A percentile compares a stretch with the other conserved stretches of the same genome.
phyloP scores from a whole-genome alignment of 2,329 filamentous ascomycete genomes.

The Aspergillus candidus region DNA sequence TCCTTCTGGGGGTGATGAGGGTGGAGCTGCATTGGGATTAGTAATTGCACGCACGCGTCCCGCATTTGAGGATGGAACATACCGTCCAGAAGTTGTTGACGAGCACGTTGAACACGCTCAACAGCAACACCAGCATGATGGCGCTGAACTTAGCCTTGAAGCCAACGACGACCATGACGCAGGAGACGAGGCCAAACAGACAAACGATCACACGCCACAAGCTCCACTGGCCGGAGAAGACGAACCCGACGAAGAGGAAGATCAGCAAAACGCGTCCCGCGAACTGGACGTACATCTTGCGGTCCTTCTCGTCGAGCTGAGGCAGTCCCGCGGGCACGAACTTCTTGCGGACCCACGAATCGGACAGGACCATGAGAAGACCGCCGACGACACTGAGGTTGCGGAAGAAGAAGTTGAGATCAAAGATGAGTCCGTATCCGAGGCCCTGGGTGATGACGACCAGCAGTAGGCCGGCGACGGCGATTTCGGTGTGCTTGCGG shows the following conservation, averaged over 20 bases:
- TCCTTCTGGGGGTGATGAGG: slow-evolving; percentile 98
- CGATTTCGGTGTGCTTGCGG: slow-evolving; percentile 88
- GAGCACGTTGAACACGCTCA: slow-evolving; percentile 92
- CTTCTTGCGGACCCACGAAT: slow-evolving; percentile 96
- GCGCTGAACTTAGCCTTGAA: slow-evolving; percentile 99
- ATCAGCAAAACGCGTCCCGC: slow-evolving; percentile 92
- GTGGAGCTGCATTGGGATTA: slow-evolving; percentile 61
- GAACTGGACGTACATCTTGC: slow-evolving; percentile 99
- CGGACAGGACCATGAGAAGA: slow-evolving; percentile 93
- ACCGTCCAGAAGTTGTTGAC: slow-evolving; percentile 99
- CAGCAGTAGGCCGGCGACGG: slow-evolving; percentile 79
- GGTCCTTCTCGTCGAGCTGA: slow-evolving; percentile 94
- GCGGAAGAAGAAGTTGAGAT: slow-evolving; percentile 99
- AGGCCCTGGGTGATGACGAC: slow-evolving; percentile 92
- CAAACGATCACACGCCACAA: slow-evolving; percentile 82
- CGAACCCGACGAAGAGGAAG: slow-evolving; percentile 94
- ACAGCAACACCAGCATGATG: slow-evolving; percentile 85
- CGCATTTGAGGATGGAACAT: slow-evolving; percentile 42
- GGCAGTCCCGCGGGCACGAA: slow-evolving; percentile 94
- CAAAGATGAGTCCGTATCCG: slow-evolving; percentile 96
- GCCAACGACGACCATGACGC: slow-evolving; percentile 96
- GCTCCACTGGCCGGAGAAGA: slow-evolving; percentile 91
- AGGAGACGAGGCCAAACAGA: slow-evolving; percentile 78
- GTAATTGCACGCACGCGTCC: slow-evolving; percentile 2
- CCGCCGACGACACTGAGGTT: slow-evolving; percentile 97